Evolutionary conservation across 176 grass and related monocot genomes (phyloP), one percentile per base, ranked within the genome.

Genomic region (Aegilops longissima): DNA sequence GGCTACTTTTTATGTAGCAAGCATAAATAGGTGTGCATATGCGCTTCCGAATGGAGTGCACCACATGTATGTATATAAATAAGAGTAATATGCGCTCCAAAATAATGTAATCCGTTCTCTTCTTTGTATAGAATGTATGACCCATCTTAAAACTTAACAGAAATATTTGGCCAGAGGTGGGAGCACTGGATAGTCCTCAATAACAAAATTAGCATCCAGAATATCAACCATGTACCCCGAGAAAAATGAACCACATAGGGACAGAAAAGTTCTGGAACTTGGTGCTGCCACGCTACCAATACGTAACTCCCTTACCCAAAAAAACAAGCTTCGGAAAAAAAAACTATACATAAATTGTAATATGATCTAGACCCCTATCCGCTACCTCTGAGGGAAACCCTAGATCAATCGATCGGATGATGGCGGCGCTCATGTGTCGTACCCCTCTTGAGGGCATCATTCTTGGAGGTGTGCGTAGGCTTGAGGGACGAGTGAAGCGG

Each of bases 31-130:
- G 30, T 34, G n/a, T 29, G 56, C 56, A 21, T 59, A 62, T 49
- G 16, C 16, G n/a, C 81, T 21, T 6, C 17, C 14, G 13, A 51
- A 18, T 40, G 27, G 27, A 76, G 44, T 24, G 58, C 68, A 70
- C 16, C 20, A 5, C 10, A 79, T 84, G 81, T 84, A 21, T 47
- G 64, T 84, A 88, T 73, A 21, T 47, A 40, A 69, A 87, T 61
- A 79, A 73, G 75, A 8, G 81, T 21, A 29, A 18, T 79, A n/a
- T 70, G 16, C 52, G 2, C 25, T 8, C 25, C 45, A 47, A 9
- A 83, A 17, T 59, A 77, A 63, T 35, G 49, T 25, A 8, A 27
- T 21, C 10, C 61, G 9, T 73, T 74, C n/a, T 39, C 61, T 29
- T 30, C 9, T 64, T 79, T 65, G 24, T n/a, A 80, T 80, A n/a